phyloP scores from a whole-genome alignment of 2,329 filamentous ascomycete genomes.

The Furcasterigmium sp. region DNA sequence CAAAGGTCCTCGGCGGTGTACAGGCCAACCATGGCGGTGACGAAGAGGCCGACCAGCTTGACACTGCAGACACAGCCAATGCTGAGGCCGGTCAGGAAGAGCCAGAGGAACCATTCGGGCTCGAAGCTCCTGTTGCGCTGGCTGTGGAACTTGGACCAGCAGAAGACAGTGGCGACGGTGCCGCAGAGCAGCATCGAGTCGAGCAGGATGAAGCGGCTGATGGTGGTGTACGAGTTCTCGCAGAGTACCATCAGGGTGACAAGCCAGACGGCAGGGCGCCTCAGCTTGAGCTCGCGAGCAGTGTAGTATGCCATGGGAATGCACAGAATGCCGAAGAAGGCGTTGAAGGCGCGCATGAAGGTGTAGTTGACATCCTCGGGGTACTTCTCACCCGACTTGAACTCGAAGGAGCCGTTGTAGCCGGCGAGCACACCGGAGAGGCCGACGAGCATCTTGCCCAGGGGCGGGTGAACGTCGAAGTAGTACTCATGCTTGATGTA shows the following conservation, averaged over 20 bases:
- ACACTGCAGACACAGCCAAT: conserved; percentile 98
- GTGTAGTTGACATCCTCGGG: conserved; percentile 92
- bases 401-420: conserved; percentile 98
- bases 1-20: conserved; percentile 97
- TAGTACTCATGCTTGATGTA: conserved; percentile 99
- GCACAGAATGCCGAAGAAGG: conserved; percentile 86
- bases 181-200: conserved; percentile 99
- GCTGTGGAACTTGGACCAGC: conserved; percentile 95
- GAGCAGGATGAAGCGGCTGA: conserved; percentile 95
- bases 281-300: conserved; percentile 83
- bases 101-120: conserved; percentile 89
- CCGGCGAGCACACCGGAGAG: conserved; percentile 93
- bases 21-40: conserved; percentile 87
- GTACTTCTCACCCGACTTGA: conserved; percentile 97
- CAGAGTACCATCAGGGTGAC: conserved; percentile 95
- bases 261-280: conserved; percentile 85
- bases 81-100: conserved; percentile 87
- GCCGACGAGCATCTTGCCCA: conserved; percentile 97
- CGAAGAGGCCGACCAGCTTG: conserved; percentile 96
- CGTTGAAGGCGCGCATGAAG: conserved; percentile 98
- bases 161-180: conserved; percentile 94
- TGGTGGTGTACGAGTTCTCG: conserved; percentile 99
- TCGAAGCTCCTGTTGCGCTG: conserved; percentile 83
- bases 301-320: conserved; percentile 95
- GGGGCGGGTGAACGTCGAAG: conserved; percentile 83